Percentiles rank a stretch among this genome's conserved stretches.
phyloP scores from a whole-genome alignment of 805 yeast genomes.

The Soucietia sequanensis region DNA sequence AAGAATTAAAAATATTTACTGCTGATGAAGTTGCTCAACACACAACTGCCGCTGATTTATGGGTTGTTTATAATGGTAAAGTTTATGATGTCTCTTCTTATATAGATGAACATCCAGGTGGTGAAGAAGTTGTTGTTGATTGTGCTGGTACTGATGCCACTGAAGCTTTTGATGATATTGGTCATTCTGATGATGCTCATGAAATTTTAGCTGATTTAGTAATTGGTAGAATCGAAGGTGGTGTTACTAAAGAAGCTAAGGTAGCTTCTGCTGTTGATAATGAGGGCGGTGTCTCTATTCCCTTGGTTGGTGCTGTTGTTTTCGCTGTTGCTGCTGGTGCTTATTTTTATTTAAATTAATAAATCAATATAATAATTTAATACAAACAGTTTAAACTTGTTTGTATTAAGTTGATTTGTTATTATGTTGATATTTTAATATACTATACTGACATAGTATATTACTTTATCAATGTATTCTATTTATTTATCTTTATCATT shows the following conservation, averaged over 20 bases:
- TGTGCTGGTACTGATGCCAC: slow-evolving; percentile 45
- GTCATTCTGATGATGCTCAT: slow-evolving; percentile 96
- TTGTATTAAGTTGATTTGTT: too few species aligned
- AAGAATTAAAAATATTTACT: slow-evolving; percentile 46
- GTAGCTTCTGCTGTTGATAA: slow-evolving; percentile 12
- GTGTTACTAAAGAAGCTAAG: slow-evolving; percentile 35
- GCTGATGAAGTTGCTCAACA: slow-evolving; percentile 49
- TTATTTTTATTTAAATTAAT: slow-evolving; percentile 33
- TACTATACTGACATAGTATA: too few species aligned
- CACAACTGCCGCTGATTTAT: slow-evolving; percentile 39
- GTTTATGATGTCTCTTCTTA: slow-evolving; percentile 42
- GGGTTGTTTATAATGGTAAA: slow-evolving; percentile 45
- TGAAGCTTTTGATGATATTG: slow-evolving; percentile 67
- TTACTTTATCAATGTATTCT: too few species aligned
- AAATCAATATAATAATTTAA: too few species aligned
- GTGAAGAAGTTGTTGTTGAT: slow-evolving; percentile 46
- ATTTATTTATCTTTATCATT: too few species aligned
- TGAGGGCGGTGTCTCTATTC: slow-evolving; percentile 19
- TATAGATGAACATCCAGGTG: slow-evolving; percentile 50
- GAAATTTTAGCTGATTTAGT: slow-evolving; percentile 65
- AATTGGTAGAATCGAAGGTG: slow-evolving; percentile 79
- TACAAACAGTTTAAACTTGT: too few species aligned
- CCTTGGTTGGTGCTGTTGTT: slow-evolving; percentile 33
- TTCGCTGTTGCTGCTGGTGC: slow-evolving; percentile 43
- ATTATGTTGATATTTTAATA: too few species aligned